phyloP scores from a whole-genome alignment of 176 grass and related monocot species.

The Aegilops tauschii region DNA sequence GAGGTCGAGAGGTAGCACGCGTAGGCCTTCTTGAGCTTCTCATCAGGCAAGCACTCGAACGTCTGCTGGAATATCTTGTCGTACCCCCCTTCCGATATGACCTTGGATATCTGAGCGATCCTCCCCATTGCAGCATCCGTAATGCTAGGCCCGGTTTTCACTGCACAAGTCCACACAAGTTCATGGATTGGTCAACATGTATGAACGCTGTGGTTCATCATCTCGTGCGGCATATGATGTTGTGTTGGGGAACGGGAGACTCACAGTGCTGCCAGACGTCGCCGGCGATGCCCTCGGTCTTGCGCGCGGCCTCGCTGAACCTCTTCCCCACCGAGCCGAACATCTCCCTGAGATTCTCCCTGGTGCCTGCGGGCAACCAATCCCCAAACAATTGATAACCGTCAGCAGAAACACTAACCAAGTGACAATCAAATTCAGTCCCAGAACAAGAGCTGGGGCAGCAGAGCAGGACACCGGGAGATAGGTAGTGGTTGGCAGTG shows the following conservation, averaged over 20 bases:
- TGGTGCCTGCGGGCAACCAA: background rate
- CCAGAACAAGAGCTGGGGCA: background rate
- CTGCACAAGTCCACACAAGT: conserved; percentile 5
- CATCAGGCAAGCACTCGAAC: conserved; percentile 39
- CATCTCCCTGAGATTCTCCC: conserved; percentile 46
- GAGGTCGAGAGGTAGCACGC: conserved; percentile 49
- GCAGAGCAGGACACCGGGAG: background rate
- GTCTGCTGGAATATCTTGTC: conserved; percentile 55
- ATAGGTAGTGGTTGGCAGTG: background rate
- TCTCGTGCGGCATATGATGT: background rate
- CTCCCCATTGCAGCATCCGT: conserved; percentile 46
- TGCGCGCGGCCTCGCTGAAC: conserved; percentile 49
- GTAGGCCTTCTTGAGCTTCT: conserved; percentile 50
- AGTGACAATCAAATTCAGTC: background rate
- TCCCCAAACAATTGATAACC: background rate
- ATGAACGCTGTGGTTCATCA: background rate
- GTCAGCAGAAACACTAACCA: background rate
- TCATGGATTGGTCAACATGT: background rate
- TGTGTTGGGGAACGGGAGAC: background rate
- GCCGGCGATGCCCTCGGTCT: conserved; percentile 56
- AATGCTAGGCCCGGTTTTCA: conserved; percentile 54
- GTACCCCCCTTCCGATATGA: conserved; percentile 59
- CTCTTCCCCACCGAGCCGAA: conserved; percentile 43
- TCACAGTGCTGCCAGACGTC: conserved; percentile 66
- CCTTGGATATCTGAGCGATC: conserved; percentile 48